Base-by-base conservation (phyloP, 2,329 filamentous ascomycete genomes). In the Phaeosphaeria sp. region DNA sequence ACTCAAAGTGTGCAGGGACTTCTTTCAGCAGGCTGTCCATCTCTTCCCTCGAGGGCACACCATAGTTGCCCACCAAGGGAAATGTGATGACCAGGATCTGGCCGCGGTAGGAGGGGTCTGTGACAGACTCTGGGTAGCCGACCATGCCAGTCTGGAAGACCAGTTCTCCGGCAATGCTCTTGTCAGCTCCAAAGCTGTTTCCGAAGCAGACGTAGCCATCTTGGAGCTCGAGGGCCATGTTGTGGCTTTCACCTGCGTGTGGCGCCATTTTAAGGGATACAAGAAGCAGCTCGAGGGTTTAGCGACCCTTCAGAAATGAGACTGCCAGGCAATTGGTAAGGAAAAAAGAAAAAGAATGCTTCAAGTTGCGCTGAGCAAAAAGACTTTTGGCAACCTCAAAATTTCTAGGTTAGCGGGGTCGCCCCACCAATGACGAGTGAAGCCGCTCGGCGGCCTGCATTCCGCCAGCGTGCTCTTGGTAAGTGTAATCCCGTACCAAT, bases 91-190 rank as follows among this genome's bases (percentile, higher is more conserved):
- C 93, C 69, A 99, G 86, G 70, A 99, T 97, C 82, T 99, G 94
- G 61, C 91, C 91, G 49, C 91, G 89, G 80, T 95, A 94, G 49
- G 91, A 94, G 66, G 91, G 91, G 75, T 95, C 91, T 60, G 91
- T 94, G 70, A 95, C 85, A 48, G 90, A 96, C 84, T 99, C 95
- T 43, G 95, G 93, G 78, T 99, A 99, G 74, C 95, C 95, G 70
- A 98, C 95, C 93, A 98, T 97, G 80, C 95, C 95, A 57, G 95
- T 99, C 86, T 98, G 94, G 83, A 99, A 99, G 81, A 99, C 95
- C 77, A 99, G 85, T 84, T 99, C 95, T 78, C 95, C 95, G 66
- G 94, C 91, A 74, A 96, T 88, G 82, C 92, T 97, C 86, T 93
- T 97, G 74, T 92, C 86, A 64, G 94, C 93, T 80, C 95, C 95